A percentile compares a stretch with the other conserved stretches of the same genome.
Conservation (phyloP, 306 rosid genomes). For the Biancaea sappan region DNA sequence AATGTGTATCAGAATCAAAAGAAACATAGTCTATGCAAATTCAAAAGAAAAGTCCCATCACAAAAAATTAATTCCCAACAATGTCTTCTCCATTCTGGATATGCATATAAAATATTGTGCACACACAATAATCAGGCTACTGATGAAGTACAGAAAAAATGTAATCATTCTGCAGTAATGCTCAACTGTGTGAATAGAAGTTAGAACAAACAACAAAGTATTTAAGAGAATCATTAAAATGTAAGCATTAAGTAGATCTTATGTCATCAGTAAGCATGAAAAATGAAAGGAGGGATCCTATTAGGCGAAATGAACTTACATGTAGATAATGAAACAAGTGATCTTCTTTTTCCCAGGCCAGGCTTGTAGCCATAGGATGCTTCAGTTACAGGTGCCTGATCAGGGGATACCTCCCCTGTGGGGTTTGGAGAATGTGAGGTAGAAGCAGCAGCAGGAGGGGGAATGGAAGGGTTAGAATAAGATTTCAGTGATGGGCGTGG, state of each 20-base stretch:
- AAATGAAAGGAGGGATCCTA: conserved; percentile 16
- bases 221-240: conserved; percentile 8
- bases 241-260: conserved; percentile 18
- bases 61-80: background rate
- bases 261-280: conserved; percentile 9
- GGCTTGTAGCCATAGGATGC: conserved; percentile 38
- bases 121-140: background rate
- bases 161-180: conserved; percentile 5
- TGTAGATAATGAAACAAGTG: conserved; percentile 46
- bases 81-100: background rate
- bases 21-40: background rate
- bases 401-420: conserved; percentile 44
- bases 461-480: conserved; percentile 41
- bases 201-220: background rate
- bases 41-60: conserved; percentile 3
- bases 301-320: conserved; percentile 54
- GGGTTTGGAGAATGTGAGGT: conserved; percentile 41
- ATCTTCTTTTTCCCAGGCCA: conserved; percentile 39
- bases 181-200: background rate
- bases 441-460: conserved; percentile 50
- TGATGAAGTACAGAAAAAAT: background rate
- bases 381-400: conserved; percentile 42
- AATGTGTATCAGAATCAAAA: background rate
- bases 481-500: conserved; percentile 50
- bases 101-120: background rate